Conservation (phyloP, 2,329 filamentous ascomycete genomes). For the Fusarium sp. region DNA sequence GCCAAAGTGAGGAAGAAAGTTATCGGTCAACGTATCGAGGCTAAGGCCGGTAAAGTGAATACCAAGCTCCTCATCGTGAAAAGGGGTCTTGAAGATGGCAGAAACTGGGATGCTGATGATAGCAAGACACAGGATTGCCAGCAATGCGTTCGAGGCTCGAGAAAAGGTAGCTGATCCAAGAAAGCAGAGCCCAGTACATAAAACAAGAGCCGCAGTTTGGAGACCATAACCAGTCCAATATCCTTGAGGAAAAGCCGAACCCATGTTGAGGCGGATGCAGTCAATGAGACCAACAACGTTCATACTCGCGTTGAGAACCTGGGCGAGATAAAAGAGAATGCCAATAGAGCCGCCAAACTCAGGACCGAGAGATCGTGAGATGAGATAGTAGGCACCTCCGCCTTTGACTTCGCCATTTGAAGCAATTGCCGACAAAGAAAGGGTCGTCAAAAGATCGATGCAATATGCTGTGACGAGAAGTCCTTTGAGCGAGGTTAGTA, state of each 20-base stretch:
- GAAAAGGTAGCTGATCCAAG: constrained; percentile 85
- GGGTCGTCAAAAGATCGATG: constrained; percentile 85
- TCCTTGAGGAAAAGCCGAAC: constrained; percentile 72
- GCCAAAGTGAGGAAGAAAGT: constrained; percentile 77
- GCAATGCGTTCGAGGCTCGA: constrained; percentile 80
- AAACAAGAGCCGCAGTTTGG: constrained; percentile 75
- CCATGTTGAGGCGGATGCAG: constrained; percentile 82
- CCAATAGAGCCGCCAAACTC: constrained; percentile 93
- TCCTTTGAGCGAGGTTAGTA: constrained; percentile 56
- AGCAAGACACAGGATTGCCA: constrained; percentile 77
- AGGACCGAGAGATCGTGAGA: constrained; percentile 85
- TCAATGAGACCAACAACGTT: constrained; percentile 89
- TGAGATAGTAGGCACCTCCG: constrained; percentile 89
- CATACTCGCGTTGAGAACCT: constrained; percentile 86
- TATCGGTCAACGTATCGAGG: constrained; percentile 76
- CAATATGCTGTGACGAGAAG: constrained; percentile 81
- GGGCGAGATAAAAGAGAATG: constrained; percentile 90
- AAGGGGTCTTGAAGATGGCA: constrained; percentile 75
- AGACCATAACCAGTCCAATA: constrained; percentile 84
- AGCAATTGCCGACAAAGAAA: constrained; percentile 89
- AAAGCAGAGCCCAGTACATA: constrained; percentile 81
- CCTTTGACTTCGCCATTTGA: constrained; percentile 91
- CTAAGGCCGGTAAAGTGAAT: constrained; percentile 85
- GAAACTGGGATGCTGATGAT: constrained; percentile 87
- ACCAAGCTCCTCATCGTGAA: constrained; percentile 69